A percentile compares a stretch with the other conserved stretches of the same genome.
Conservation (phyloP, 495 filamentous ascomycete species). For the Aspergillus olivimuriae region DNA sequence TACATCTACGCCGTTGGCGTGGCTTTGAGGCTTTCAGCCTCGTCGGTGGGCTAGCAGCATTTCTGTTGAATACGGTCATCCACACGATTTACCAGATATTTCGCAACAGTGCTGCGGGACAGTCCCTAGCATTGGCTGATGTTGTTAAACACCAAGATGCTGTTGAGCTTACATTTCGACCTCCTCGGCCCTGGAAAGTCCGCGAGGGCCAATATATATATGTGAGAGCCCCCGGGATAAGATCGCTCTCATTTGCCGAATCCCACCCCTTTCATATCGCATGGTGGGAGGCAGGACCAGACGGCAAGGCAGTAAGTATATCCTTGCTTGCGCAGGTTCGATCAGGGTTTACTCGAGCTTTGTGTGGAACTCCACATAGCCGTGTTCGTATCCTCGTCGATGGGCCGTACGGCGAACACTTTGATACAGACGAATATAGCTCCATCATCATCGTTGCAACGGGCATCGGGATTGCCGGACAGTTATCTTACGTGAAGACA, state of each 20-base stretch:
- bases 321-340: neutral
- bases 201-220: neutral
- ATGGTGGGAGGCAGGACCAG: neutral
- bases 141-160: neutral
- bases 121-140: neutral
- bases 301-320: neutral
- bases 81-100: neutral
- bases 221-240: neutral
- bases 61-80: neutral
- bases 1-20: neutral
- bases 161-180: neutral
- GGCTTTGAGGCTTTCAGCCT: neutral
- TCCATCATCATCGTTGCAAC: neutral
- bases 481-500: neutral
- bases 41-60: neutral
- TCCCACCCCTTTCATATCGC: neutral
- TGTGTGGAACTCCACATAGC: neutral
- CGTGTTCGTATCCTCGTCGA: neutral
- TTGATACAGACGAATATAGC: neutral
- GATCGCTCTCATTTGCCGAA: neutral
- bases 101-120: neutral
- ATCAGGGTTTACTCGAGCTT: neutral
- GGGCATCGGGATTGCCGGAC: neutral
- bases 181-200: neutral
- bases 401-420: neutral